phyloP scores from a whole-genome alignment of 805 yeast species.

The Kodamaea sagamina region DNA sequence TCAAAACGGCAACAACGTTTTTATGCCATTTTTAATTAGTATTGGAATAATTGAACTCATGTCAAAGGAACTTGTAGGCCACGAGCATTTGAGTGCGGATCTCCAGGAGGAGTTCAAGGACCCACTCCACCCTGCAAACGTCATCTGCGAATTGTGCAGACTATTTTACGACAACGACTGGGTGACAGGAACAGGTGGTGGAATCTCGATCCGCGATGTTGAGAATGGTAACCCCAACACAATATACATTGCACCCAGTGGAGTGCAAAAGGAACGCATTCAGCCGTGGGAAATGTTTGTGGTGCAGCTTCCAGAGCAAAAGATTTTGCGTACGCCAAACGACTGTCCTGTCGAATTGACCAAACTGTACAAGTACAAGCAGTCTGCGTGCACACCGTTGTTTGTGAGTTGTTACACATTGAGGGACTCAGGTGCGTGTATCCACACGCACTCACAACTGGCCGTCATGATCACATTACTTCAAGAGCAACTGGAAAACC shows the following conservation, averaged over 20 bases:
- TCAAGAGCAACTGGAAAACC: constrained; percentile 44
- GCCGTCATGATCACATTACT: constrained; percentile 81
- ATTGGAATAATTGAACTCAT: not conserved
- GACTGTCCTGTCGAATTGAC: constrained; percentile 40
- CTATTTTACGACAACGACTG: constrained; percentile 78
- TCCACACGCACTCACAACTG: constrained; percentile 89
- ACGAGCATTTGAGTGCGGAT: constrained; percentile 8
- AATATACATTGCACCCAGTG: constrained; percentile 89
- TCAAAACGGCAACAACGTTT: not conserved
- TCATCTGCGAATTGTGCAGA: constrained; percentile 79
- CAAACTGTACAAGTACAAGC: constrained; percentile 56
- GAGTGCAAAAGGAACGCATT: constrained; percentile 91
- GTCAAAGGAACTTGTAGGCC: not conserved
- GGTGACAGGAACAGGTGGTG: constrained; percentile 98
- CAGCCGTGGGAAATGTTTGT: constrained; percentile 80
- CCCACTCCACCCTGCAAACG: constrained; percentile 55
- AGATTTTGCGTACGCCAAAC: constrained; percentile 61
- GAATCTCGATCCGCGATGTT: constrained; percentile 69
- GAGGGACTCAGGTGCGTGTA: constrained; percentile 85
- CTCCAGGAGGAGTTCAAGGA: constrained; percentile 9
- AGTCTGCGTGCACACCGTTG: constrained; percentile 93
- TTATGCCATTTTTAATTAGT: not conserved
- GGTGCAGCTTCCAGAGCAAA: constrained; percentile 54
- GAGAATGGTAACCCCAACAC: constrained; percentile 45
- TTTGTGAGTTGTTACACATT: constrained; percentile 70